Evolutionary conservation across 2,329 filamentous ascomycete genomes (phyloP), one percentile per base, ranked within the genome.

Genomic region (Diaporthe citrichinensis): DNA sequence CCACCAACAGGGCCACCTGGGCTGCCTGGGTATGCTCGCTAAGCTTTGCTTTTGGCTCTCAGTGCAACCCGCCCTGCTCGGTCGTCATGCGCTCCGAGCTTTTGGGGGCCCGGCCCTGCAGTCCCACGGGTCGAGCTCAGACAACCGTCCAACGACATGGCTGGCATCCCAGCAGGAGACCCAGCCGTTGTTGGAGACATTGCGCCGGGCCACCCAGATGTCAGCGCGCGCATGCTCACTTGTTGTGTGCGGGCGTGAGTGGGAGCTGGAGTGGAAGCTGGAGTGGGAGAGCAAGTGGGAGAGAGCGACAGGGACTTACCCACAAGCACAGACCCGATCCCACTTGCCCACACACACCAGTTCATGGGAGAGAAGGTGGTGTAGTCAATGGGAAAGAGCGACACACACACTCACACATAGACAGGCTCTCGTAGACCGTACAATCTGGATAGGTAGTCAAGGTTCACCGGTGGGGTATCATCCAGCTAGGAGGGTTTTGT

Each of bases 1-100:
- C 25, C 51, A 17, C 59, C 25, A 73, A 72, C 23, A 14, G 8
- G 17, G 17, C 39, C 25, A 15, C 53, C 53, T 55, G 25, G 15
- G 53, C 14, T 55, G n/a, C 39, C 59, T 62, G 14, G n/a, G 59
- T 20, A 73, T 59, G 57, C 51, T 55, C 73, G 53, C 53, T 59
- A 51, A 71, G 57, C 51, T 68, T 74, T 73, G 71, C 62, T 76
- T 76, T 55, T 59, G 71, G 74, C 71, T 57, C 61, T 28, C 51
- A 62, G 41, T 76, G 74, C 68, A 46, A 71, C 69, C 68, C 68
- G 58, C 61, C 72, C 49, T 72, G 65, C 55, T 58, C 28, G 71
- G 53, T 49, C 75, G 61, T 34, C 28, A 57, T 58, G 67, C 69
- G 75, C 51, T 23, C 75, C 73, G 73, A 75, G 75, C 75, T 75